Evolutionary conservation across 345 rosid genomes (phyloP).

Genomic region (Ailanthus altissimus): DNA sequence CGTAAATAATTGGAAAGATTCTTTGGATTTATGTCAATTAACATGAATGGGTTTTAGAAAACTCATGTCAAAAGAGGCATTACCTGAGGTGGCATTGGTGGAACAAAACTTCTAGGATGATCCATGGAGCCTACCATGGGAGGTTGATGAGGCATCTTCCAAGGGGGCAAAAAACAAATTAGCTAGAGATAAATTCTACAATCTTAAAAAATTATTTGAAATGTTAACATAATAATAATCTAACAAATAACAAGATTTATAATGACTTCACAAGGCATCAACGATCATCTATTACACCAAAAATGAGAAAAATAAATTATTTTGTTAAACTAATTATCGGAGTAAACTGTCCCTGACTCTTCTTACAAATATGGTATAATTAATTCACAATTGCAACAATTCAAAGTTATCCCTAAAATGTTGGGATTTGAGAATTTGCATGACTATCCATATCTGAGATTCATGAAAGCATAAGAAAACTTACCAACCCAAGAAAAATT

Average conservation of each 20-base stretch:
- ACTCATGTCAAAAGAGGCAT: constrained; percentile 24
- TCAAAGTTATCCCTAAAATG: neutral
- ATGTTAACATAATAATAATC: constrained; percentile 10
- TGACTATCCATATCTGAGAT: neutral
- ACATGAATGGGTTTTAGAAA: constrained; percentile 12
- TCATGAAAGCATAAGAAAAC: neutral
- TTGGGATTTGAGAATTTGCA: neutral
- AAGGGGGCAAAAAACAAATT: constrained; percentile 19
- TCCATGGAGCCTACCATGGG: constrained; percentile 59
- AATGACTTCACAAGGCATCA: neutral
- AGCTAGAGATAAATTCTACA: constrained; percentile 17
- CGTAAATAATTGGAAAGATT: neutral
- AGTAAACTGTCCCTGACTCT: neutral
- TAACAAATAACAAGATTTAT: constrained; percentile 10
- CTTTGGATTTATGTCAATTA: neutral
- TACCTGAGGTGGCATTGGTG: constrained; percentile 75
- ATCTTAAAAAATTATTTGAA: constrained; percentile 2
- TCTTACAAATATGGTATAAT: neutral
- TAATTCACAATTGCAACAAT: neutral
- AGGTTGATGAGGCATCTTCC: constrained; percentile 58
- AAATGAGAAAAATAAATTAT: neutral
- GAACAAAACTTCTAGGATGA: constrained; percentile 62
- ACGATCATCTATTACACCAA: neutral
- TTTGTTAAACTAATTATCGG: neutral
- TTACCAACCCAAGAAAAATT: no score